Conservation (phyloP, 371 early-diverging fungal species). For the Mucor mucedo region DNA sequence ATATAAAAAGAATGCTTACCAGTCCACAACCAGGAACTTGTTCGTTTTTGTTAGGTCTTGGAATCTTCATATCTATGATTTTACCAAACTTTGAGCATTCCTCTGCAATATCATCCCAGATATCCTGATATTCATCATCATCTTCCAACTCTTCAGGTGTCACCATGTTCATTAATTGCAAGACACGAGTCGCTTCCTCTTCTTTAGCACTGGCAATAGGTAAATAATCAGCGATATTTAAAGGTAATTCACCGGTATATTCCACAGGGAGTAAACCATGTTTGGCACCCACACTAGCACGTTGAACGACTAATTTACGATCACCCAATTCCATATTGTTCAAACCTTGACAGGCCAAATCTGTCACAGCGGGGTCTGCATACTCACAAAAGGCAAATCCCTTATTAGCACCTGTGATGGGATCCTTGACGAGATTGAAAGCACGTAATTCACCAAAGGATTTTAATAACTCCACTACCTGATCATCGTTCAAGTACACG, state of each 20-base stretch:
- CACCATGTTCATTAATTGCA: slow-evolving; percentile 96
- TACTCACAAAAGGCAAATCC: slow-evolving; percentile 98
- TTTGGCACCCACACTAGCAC: slow-evolving; percentile 87
- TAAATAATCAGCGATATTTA: slow-evolving; percentile 25
- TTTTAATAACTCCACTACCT: slow-evolving; percentile 90
- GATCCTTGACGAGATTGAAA: slow-evolving; percentile 93
- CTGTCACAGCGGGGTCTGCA: slow-evolving; percentile 85
- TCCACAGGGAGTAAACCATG: slow-evolving; percentile 35
- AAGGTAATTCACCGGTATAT: slow-evolving; percentile 13
- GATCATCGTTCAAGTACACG: slow-evolving; percentile 87
- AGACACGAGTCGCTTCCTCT: slow-evolving; percentile 72
- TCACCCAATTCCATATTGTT: slow-evolving; percentile 96
- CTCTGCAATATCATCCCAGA: slow-evolving; percentile 88
- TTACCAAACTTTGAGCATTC: slow-evolving; percentile 90
- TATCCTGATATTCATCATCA: slow-evolving; percentile 91
- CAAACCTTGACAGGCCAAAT: slow-evolving; percentile 92
- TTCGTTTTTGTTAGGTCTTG: slow-evolving; percentile 68
- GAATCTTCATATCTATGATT: slow-evolving; percentile 84
- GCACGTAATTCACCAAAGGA: slow-evolving; percentile 93
- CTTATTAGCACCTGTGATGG: slow-evolving; percentile 80
- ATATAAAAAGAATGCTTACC: slow-evolving; percentile 47
- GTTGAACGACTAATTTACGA: slow-evolving; percentile 91
- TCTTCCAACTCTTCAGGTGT: slow-evolving; percentile 85
- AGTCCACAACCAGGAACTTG: slow-evolving; percentile 82
- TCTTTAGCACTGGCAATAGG: slow-evolving; percentile 48